These are phyloP conservation scores for Globisporangium viniferum DNA, from an alignment of 352 stramenopile genomes.

Conservation along the genomic window DNA sequence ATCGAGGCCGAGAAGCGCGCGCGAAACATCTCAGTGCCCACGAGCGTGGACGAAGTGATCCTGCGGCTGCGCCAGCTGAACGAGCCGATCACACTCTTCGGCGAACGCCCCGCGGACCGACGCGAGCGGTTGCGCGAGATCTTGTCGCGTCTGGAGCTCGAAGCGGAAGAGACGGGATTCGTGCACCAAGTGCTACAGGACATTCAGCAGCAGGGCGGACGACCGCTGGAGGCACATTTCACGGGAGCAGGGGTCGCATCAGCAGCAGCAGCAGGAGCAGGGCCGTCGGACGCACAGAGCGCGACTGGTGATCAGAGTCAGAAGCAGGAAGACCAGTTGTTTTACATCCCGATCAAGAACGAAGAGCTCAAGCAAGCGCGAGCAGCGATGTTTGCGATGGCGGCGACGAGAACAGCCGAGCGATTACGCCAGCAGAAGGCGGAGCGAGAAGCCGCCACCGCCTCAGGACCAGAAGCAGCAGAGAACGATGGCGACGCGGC, in stretches of 20 bases:
- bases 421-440: conserved; percentile 55
- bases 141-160: conserved; percentile 77
- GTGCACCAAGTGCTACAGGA: conserved; percentile 57
- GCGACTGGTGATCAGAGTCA: conserved; percentile 14
- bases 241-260: neutral
- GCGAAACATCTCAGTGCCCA: conserved; percentile 91
- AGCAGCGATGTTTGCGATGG: conserved; percentile 77
- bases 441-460: conserved; percentile 27
- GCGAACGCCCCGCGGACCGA: conserved; percentile 93
- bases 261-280: conserved; percentile 1
- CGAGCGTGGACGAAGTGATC: conserved; percentile 90
- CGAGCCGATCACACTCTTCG: conserved; percentile 94
- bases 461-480: neutral
- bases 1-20: conserved; percentile 92
- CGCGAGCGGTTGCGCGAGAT: conserved; percentile 91
- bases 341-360: conserved; percentile 80
- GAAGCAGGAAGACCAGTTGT: conserved; percentile 65
- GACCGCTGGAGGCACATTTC: conserved; percentile 19
- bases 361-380: conserved; percentile 84
- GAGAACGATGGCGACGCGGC: conserved; percentile 44
- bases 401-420: conserved; percentile 51
- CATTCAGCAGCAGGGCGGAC: conserved; percentile 38
- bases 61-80: conserved; percentile 85
- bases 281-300: conserved; percentile 5
- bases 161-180: conserved; percentile 62